Evolutionary conservation across 179 eudicot species (phyloP).

Genomic region (Corrigiola litoralis): DNA sequence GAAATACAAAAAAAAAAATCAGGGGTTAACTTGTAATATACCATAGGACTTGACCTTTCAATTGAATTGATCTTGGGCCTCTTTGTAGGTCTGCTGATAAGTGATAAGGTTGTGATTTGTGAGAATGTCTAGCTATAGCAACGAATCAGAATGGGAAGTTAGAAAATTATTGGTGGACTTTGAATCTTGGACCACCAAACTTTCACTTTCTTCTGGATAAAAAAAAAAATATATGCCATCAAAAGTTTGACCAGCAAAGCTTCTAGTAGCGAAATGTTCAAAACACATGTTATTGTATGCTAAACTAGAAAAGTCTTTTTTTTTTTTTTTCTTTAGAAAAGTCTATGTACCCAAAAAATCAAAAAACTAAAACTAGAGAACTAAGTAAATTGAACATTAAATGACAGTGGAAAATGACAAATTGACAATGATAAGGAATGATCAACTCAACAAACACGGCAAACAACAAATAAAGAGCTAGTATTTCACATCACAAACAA

Average conservation of each 20-base stretch:
- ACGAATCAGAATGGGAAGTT: neutral
- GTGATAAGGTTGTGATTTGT: too few relatives aligned
- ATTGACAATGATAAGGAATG: neutral
- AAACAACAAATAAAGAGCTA: too few relatives aligned
- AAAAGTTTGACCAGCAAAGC: neutral
- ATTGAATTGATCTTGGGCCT: too few relatives aligned
- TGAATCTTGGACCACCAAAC: neutral
- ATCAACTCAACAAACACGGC: neutral
- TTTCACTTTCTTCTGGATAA: neutral
- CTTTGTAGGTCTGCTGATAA: too few relatives aligned
- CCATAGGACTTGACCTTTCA: too few relatives aligned
- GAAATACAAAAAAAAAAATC: too few relatives aligned
- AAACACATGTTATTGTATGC: neutral
- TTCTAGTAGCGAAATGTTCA: neutral
- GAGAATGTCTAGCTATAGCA: too few relatives aligned
- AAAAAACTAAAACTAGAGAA: neutral
- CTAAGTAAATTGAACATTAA: neutral
- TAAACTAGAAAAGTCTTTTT: neutral
- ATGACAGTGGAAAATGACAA: slow-evolving; percentile 1
- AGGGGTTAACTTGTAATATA: too few relatives aligned
- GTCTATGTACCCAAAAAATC: neutral
- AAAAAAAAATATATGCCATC: neutral
- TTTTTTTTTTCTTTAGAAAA: too few relatives aligned
- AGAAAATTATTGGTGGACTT: neutral
- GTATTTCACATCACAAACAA: neutral